These are phyloP conservation scores for Cornus suecica DNA, from an alignment of 148 eudicot genomes.

Conservation along the genomic window DNA sequence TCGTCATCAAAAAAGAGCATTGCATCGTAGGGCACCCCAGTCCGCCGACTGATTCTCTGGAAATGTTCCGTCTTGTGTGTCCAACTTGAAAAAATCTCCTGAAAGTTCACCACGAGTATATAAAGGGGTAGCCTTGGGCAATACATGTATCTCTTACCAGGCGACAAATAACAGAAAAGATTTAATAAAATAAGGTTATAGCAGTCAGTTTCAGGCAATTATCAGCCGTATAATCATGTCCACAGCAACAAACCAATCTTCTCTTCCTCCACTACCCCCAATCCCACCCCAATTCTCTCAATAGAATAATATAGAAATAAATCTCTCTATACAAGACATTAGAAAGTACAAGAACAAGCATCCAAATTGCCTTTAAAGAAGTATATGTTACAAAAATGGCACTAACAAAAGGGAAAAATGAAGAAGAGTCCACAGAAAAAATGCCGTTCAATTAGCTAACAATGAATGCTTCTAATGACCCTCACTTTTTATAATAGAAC, in stretches of 20 bases:
- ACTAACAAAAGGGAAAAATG: not conserved
- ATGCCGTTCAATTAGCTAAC: not conserved
- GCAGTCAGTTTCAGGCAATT: not conserved
- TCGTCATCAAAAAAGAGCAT: conserved; percentile 98
- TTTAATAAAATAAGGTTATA: not conserved
- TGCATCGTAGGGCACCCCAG: conserved; percentile 70
- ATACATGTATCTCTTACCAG: too few species aligned
- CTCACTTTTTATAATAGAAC: not conserved
- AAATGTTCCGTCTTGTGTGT: conserved; percentile 98
- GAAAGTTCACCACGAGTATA: conserved; percentile 12
- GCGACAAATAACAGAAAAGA: not conserved
- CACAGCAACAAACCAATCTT: not conserved
- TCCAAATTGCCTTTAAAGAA: not conserved
- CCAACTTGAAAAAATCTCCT: conserved; percentile 97
- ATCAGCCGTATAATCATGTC: not conserved
- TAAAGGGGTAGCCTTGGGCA: conserved; percentile 1
- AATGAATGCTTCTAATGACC: not conserved
- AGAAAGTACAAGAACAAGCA: not conserved
- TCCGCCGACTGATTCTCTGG: conserved; percentile 68
- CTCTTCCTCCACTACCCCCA: not conserved
- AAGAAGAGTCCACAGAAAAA: too few species aligned
- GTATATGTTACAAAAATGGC: not conserved
- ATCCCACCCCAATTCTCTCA: not conserved
- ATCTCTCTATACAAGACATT: not conserved
- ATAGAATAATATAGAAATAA: too few species aligned